Evolutionary conservation across 2,329 filamentous ascomycete species (phyloP).

Genomic region (Penicillium concentricum): DNA sequence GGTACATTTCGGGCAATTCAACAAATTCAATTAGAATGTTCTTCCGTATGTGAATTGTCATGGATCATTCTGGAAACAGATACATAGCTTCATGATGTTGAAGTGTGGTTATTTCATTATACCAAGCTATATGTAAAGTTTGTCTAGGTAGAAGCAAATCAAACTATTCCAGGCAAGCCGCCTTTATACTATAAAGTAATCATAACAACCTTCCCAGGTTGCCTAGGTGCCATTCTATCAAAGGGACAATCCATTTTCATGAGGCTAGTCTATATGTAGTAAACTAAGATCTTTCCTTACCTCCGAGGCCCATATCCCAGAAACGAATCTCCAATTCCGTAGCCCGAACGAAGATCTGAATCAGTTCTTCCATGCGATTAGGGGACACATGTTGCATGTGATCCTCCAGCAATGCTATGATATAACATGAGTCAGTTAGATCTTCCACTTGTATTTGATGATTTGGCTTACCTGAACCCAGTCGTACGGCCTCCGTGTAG

Average conservation of each 20-base stretch:
- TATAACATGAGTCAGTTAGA: conserved; percentile 9
- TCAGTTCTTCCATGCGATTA: conserved; percentile 73
- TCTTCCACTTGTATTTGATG: neutral
- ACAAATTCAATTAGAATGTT: too few relatives aligned
- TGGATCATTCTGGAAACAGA: neutral
- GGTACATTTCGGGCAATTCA: too few relatives aligned
- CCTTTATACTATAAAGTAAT: too few relatives aligned
- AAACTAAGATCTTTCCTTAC: conserved; percentile 9
- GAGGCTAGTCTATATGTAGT: neutral
- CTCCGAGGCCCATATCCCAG: conserved; percentile 65
- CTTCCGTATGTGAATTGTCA: neutral
- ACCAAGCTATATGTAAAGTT: too few relatives aligned
- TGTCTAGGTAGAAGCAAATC: too few relatives aligned
- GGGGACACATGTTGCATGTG: conserved; percentile 72
- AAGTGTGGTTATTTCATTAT: neutral
- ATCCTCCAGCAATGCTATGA: conserved; percentile 69
- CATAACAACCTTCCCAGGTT: too few relatives aligned
- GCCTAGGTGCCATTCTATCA: too few relatives aligned
- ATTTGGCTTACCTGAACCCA: conserved; percentile 62
- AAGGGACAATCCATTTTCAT: neutral
- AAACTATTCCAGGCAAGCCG: too few relatives aligned
- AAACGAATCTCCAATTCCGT: conserved; percentile 76
- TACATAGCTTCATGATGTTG: neutral
- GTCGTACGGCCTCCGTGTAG: conserved; percentile 69
- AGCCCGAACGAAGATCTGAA: conserved; percentile 81